Percentiles rank a stretch among this genome's conserved stretches.
Evolutionary conservation across 169 alveolate species (phyloP).

Genomic region (Plasmodium gonderi): DNA sequence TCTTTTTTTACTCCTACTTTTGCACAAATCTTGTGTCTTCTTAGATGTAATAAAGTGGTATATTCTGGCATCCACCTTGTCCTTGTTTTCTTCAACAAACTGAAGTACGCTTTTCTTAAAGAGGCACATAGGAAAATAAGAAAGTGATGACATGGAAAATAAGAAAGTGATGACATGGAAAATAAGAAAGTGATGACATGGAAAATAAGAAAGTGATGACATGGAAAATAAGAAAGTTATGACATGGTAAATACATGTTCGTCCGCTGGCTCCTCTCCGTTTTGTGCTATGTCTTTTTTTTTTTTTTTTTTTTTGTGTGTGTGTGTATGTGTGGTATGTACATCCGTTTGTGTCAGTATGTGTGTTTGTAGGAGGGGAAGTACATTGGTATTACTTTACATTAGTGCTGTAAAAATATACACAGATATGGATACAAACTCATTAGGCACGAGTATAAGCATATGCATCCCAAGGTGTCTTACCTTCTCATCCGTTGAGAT

Average conservation of each 20-base stretch:
- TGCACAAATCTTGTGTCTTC: conserved; percentile 4
- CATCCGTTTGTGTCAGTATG: neutral
- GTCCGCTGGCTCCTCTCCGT: too few species aligned
- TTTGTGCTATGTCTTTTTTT: too few species aligned
- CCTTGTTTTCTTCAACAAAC: conserved; percentile 58
- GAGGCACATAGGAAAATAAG: too few species aligned
- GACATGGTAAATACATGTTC: neutral
- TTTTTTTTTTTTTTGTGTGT: too few species aligned
- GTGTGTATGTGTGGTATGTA: neutral
- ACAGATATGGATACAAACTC: neutral
- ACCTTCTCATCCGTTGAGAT: conserved; percentile 47
- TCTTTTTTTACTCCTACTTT: neutral
- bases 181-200: neutral
- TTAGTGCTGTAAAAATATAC: too few species aligned
- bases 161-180: neutral
- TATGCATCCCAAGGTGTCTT: neutral
- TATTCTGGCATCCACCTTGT: conserved; percentile 33
- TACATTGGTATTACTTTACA: too few species aligned
- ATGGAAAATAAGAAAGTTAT: neutral
- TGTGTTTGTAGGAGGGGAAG: too few species aligned
- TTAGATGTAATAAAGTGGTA: conserved; percentile 18
- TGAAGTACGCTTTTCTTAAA: conserved; percentile 34
- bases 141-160: neutral
- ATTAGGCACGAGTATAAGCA: neutral
- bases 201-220: neutral